Evolutionary conservation across 1,284 basidiomycete species (phyloP), one percentile per base, ranked within the genome.

Genomic region (Naganishia sp.): DNA sequence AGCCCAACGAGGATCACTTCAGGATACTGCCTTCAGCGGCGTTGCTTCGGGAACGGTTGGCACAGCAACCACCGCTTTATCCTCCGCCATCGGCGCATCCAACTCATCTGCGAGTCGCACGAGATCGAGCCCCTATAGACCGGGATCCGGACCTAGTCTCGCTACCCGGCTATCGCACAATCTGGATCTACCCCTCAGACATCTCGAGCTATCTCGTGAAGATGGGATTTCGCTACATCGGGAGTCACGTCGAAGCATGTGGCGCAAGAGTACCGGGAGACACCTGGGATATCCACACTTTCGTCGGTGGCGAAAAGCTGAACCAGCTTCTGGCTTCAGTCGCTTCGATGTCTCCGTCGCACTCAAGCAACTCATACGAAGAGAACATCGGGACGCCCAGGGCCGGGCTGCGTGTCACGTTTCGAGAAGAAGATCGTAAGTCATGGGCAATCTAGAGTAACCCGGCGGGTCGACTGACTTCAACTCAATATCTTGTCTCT

Each of bases 261-360:
- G 47, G 47, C 21, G 6, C 35, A 23, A 21, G 49, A 4, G 21
- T n/a, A 10, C n/a, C 9, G 1, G 58, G 46, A 25, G 58, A 61
- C 18, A 51, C 50, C 17, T 61, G 58, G 47, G 58, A 61, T 46
- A 51, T 61, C n/a, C 58, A 61, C 43, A 51, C 58, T 23, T 61
- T 51, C 28, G 47, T 61, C 47, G 45, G 32, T 7, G 47, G 47
- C 7, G 47, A 39, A 6, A 42, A 61, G 31, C 23, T 42, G 11
- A 39, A 39, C 13, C 3, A 39, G 35, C 35, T 39, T 9, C 35
- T 39, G 35, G 7, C 7, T 39, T 39, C 35, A 39, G 35, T 39
- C 7, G 10, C 35, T 39, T 9, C 35, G 2, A 10, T 39, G 35
- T 39, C 35, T 10, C 7, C 2, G 35, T 39, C 35, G 4, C 35